Evolutionary conservation across 2,329 filamentous ascomycete species (phyloP).

Genomic region (Pseudogymnoascus sp.): DNA sequence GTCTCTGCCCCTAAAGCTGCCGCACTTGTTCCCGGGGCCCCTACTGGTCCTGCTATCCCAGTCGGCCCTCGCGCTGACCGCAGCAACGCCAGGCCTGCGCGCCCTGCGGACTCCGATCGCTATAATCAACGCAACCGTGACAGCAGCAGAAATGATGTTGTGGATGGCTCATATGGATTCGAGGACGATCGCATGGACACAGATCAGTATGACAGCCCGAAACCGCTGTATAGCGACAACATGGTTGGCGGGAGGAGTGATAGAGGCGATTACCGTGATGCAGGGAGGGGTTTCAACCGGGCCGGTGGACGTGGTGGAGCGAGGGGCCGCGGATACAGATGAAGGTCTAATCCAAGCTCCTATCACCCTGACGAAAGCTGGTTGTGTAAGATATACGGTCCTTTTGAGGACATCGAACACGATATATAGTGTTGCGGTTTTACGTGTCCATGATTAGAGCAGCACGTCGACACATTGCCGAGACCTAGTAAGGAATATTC

Average conservation of each 20-base stretch:
- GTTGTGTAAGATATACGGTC: not conserved
- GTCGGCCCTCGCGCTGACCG: conserved; percentile 24
- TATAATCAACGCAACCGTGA: conserved; percentile 20
- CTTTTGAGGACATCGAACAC: not conserved
- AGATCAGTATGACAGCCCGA: conserved; percentile 18
- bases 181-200: conserved; percentile 27
- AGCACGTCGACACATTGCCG: not conserved
- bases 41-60: conserved; percentile 17
- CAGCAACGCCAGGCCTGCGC: conserved; percentile 14
- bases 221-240: conserved; percentile 26
- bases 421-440: not conserved
- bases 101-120: conserved; percentile 18
- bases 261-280: conserved; percentile 16
- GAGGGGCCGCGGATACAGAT: conserved; percentile 19
- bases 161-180: conserved; percentile 29
- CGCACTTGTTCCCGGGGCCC: conserved; percentile 7
- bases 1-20: conserved; percentile 3
- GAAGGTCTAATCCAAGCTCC: conserved; percentile 8
- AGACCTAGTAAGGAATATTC: not conserved
- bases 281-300: conserved; percentile 17
- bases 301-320: conserved; percentile 17
- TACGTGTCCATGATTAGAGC: not conserved
- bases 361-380: not conserved
- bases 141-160: conserved; percentile 22
- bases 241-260: conserved; percentile 18